Percentiles rank a stretch among this genome's conserved stretches.
Evolutionary conservation across 495 filamentous ascomycete genomes (phyloP).

Genomic region (Talaromyces ruber): DNA sequence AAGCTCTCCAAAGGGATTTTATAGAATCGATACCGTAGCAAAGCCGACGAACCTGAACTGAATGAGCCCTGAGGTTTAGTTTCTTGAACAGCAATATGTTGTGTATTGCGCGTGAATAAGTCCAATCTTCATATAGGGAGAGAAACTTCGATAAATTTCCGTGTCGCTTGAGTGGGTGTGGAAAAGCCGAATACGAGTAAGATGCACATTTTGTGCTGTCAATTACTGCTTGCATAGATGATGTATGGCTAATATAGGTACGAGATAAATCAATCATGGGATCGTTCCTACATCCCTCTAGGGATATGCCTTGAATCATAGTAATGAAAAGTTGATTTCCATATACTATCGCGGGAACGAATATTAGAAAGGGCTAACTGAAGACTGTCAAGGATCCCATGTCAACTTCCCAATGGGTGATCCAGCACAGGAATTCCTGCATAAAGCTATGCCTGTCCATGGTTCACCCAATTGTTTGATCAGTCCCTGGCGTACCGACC

Average conservation of each 20-base stretch:
- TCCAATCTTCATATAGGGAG: too few species aligned
- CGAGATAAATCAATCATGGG: not conserved
- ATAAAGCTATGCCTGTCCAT: not conserved
- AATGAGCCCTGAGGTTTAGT: too few species aligned
- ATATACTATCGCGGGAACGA: not conserved
- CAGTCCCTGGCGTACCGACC: slow-evolving; percentile 10
- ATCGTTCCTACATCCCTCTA: not conserved
- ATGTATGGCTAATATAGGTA: not conserved
- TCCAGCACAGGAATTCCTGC: not conserved
- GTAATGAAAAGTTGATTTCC: not conserved
- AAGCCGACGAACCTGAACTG: too few species aligned
- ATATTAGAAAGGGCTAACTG: not conserved
- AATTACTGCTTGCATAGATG: too few species aligned
- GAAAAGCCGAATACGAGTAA: too few species aligned
- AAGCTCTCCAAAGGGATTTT: too few species aligned
- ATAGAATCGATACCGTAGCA: too few species aligned
- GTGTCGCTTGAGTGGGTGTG: too few species aligned
- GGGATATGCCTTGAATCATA: not conserved
- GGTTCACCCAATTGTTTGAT: not conserved
- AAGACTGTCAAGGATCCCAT: not conserved
- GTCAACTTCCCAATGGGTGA: not conserved
- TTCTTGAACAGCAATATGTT: too few species aligned
- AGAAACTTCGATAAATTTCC: too few species aligned
- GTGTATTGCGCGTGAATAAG: too few species aligned
- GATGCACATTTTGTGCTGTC: too few species aligned